Evolutionary conservation across 805 yeast species (phyloP).

Genomic region (Groenewaldozyma salmanticensis): DNA sequence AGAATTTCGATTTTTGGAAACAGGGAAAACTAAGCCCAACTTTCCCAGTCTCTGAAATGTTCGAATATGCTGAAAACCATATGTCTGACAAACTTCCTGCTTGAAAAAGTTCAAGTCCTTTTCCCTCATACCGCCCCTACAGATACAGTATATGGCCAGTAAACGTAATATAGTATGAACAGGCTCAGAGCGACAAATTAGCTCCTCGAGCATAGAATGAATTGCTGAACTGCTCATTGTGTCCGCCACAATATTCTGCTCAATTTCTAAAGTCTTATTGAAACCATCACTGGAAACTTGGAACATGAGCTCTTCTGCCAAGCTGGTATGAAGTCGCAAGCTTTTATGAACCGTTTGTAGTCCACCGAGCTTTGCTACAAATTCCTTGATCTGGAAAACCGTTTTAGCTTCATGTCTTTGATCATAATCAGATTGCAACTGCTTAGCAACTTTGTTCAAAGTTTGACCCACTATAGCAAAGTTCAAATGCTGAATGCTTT

Average conservation of each 20-base stretch:
- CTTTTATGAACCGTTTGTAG: constrained; percentile 59
- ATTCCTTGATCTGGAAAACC: constrained; percentile 54
- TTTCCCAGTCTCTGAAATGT: constrained; percentile 41
- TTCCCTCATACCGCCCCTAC: constrained; percentile 59
- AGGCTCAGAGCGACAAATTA: constrained; percentile 39
- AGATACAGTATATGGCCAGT: constrained; percentile 47
- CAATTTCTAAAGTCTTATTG: constrained; percentile 23
- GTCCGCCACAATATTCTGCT: constrained; percentile 56
- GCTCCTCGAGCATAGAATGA: constrained; percentile 35
- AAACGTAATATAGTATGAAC: constrained; percentile 41
- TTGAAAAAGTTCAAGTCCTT: constrained; percentile 50
- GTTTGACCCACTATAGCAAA: constrained; percentile 72
- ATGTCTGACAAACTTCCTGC: constrained; percentile 48
- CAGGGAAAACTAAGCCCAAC: constrained; percentile 36
- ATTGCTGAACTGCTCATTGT: constrained; percentile 33
- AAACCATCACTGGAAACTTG: constrained; percentile 31
- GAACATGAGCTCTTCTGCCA: constrained; percentile 58
- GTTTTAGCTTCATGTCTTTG: constrained; percentile 46
- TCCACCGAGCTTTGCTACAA: constrained; percentile 60
- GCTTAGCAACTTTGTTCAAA: constrained; percentile 60
- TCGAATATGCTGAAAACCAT: constrained; percentile 48
- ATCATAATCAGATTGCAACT: constrained; percentile 60
- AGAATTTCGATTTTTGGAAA: constrained; percentile 18
- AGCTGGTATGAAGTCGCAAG: constrained; percentile 59
- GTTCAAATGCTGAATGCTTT: constrained; percentile 50